Evolutionary conservation across 225 moss, liverwort and hornwort species (phyloP), one percentile per base, ranked within the genome.

Genomic region (Physcomitrellopsis africana): DNA sequence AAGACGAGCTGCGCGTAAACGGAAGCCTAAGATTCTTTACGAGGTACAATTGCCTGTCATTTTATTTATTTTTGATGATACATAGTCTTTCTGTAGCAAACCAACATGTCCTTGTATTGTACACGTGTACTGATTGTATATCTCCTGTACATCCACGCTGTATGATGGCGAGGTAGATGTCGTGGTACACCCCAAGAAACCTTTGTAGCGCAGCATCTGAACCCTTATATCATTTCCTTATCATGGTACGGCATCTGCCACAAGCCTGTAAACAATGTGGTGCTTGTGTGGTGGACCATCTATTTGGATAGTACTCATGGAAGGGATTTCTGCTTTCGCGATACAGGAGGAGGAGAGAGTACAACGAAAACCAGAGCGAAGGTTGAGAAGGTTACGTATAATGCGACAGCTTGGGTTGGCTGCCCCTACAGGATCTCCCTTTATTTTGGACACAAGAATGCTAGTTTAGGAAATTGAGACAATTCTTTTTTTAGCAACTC

Each of bases 321-420:
- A 63, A 51, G n/a, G 27, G 59, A 32, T 37, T 37, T 37, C 32
- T 83, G 54, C 44, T 23, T 27, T 47, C 5, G 73, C 61, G 65
- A 57, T 16, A 58, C 86, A 94, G 93, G 89, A 94, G 80, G 92
- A 99, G 83, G 90, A 88, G 51, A 83, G 86, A 78, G 85, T 93
- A 27, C 93, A 93, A 72, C 70, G 90, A 46, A 94, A 94, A 68
- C 91, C 94, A 22, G 92, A 94, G 72, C 80, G 86, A 65, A 83
- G 82, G 73, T 47, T 80, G 49, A 81, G 94, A 68, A 83, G 93
- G 77, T 63, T 99, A 61, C 87, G 90, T 29, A 87, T 99, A 16
- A 99, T 99, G 97, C 88, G 97, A 67, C 94, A 94, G 80, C 84
- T 99, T 19, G 97, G 97, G 47, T 80, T 99, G 68, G 87, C 84